phyloP scores from a whole-genome alignment of 1,284 basidiomycete genomes.

The Fomitopsis betulina region DNA sequence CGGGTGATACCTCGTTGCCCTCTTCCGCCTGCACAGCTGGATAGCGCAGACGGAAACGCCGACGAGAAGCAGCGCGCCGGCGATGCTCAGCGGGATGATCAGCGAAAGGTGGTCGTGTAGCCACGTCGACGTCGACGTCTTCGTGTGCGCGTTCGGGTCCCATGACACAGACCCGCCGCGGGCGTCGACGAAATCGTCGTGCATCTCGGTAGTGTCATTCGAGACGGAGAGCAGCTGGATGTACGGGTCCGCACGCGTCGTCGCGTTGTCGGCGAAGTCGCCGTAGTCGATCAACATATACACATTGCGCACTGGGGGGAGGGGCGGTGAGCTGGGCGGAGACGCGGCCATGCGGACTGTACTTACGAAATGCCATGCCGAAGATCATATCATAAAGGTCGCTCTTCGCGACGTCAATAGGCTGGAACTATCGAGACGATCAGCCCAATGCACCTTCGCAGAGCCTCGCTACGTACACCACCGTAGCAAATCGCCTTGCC shows the following conservation, averaged over 20 bases:
- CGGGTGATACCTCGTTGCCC: conserved; percentile 12
- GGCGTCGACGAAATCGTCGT: conserved; percentile 28
- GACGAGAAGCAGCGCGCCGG: conserved; percentile 17
- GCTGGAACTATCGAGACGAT: conserved; percentile 22
- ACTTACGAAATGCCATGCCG: conserved; percentile 32
- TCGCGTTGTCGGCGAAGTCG: conserved; percentile 30
- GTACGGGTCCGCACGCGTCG: conserved; percentile 24
- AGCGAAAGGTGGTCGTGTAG: conserved; percentile 15
- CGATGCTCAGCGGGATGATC: conserved; percentile 22
- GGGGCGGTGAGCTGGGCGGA: background rate
- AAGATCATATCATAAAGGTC: conserved; percentile 26
- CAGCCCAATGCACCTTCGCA: background rate
- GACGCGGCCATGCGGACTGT: background rate
- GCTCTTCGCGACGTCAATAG: conserved; percentile 13
- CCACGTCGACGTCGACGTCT: background rate
- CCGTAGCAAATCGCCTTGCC: conserved; percentile 20
- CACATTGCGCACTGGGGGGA: conserved; percentile 28
- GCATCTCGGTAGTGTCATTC: conserved; percentile 22
- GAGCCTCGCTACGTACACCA: conserved; percentile 13
- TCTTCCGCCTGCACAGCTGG: background rate
- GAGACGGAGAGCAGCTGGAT: conserved; percentile 34
- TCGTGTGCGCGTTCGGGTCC: background rate
- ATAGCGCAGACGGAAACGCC: conserved; percentile 4
- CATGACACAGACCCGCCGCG: conserved; percentile 20
- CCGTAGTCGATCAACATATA: conserved; percentile 33